Conservation (phyloP, 805 yeast species). For the Saccharomyces mikatae region DNA sequence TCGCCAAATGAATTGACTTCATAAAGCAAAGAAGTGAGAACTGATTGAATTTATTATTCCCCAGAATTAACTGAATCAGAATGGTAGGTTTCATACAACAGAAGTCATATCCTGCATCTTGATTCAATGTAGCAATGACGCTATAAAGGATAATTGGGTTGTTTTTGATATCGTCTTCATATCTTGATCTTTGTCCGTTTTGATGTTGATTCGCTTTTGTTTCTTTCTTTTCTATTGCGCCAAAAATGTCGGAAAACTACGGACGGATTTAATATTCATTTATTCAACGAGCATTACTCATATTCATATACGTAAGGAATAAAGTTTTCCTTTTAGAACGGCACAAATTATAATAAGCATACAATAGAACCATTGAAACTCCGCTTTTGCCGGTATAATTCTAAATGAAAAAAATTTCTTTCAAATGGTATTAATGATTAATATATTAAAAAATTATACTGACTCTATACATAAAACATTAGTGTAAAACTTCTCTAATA, state of each 20-base stretch:
- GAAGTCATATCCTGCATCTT: neutral
- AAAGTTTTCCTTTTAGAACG: neutral
- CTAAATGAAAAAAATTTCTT: neutral
- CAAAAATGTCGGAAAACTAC: neutral
- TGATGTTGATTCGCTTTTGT: neutral
- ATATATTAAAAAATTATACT: neutral
- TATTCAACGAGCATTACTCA: no score
- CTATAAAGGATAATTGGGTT: neutral
- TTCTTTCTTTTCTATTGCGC: neutral
- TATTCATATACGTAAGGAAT: no score
- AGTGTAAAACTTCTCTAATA: neutral
- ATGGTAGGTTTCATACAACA: neutral
- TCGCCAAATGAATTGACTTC: neutral
- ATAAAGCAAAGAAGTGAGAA: conserved; percentile 11
- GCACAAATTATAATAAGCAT: neutral
- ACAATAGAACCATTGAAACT: neutral
- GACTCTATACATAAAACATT: neutral
- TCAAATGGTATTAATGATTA: neutral
- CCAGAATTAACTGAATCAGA: neutral
- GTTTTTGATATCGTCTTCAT: neutral
- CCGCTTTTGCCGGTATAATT: neutral
- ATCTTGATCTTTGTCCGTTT: neutral
- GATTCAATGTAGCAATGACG: neutral
- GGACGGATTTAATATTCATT: no score
- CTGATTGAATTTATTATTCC: neutral